Conservation (phyloP, 352 stramenopile species). For the Phytopythium vexans region DNA sequence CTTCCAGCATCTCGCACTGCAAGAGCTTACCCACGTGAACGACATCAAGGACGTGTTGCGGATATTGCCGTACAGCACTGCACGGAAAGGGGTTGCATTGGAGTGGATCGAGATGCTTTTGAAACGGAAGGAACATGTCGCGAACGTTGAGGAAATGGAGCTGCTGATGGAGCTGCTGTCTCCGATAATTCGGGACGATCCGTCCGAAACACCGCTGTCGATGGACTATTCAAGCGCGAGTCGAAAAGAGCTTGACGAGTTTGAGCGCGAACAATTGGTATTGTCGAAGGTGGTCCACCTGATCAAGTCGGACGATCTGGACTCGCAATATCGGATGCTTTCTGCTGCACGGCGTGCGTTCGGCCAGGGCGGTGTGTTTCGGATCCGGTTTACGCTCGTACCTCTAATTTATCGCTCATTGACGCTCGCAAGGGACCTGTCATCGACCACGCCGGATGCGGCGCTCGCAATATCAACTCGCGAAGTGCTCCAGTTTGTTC, state of each 20-base stretch:
- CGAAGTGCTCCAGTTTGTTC: constrained; percentile 97
- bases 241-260: constrained; percentile 32
- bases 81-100: constrained; percentile 49
- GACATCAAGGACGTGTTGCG: constrained; percentile 32
- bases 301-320: constrained; percentile 77
- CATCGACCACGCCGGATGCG: neutral
- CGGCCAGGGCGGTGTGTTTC: constrained; percentile 79
- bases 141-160: constrained; percentile 37
- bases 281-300: constrained; percentile 94
- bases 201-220: constrained; percentile 19
- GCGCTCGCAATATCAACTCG: constrained; percentile 56
- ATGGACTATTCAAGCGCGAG: constrained; percentile 5
- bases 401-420: constrained; percentile 92
- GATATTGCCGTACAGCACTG: constrained; percentile 48
- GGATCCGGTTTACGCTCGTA: constrained; percentile 91
- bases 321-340: constrained; percentile 58
- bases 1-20: constrained; percentile 30
- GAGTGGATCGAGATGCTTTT: constrained; percentile 48
- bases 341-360: constrained; percentile 67
- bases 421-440: constrained; percentile 62
- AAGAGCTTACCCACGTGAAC: constrained; percentile 35
- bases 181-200: constrained; percentile 88
- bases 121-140: constrained; percentile 29
- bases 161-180: constrained; percentile 77
- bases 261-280: constrained; percentile 87